Conservation (phyloP, 192 early-diverging fungal species). For the Coemansia erecta region DNA sequence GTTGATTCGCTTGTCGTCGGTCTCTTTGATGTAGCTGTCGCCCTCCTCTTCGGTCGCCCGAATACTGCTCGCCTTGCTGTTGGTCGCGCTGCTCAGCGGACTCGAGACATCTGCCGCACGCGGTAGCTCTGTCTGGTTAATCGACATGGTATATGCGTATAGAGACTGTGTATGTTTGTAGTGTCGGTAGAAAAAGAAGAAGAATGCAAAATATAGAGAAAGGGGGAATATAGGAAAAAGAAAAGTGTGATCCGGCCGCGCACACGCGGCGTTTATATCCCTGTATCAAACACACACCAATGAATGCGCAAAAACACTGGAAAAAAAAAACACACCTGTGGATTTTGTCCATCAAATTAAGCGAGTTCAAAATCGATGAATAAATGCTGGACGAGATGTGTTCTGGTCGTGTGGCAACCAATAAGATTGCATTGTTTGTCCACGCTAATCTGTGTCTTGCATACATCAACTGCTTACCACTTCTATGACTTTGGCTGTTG, state of each 20-base stretch:
- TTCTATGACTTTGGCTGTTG: neutral
- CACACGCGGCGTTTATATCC: no score
- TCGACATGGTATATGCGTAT: conserved; percentile 3
- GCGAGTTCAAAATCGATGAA: no score
- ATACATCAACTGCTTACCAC: neutral
- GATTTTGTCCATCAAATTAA: no score
- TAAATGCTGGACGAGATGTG: no score
- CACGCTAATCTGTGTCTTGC: no score
- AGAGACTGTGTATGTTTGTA: neutral
- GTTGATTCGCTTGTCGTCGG: conserved; percentile 28
- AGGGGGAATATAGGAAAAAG: neutral
- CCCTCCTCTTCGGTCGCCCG: conserved; percentile 28
- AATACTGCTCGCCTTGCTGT: conserved; percentile 11
- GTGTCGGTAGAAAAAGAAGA: neutral
- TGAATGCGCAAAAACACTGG: neutral
- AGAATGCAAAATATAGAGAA: neutral
- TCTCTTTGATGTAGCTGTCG: conserved; percentile 42
- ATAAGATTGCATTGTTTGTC: neutral
- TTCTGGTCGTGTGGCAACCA: neutral
- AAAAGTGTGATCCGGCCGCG: neutral
- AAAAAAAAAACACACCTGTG: neutral
- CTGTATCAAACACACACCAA: neutral
- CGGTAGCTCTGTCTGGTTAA: conserved; percentile 2
- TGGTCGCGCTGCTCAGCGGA: conserved; percentile 3
- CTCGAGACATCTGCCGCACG: conserved; percentile 3